Percentiles rank a stretch among this genome's conserved stretches.
phyloP scores from a whole-genome alignment of 2,329 filamentous ascomycete species.

The Anthostomella pinea region DNA sequence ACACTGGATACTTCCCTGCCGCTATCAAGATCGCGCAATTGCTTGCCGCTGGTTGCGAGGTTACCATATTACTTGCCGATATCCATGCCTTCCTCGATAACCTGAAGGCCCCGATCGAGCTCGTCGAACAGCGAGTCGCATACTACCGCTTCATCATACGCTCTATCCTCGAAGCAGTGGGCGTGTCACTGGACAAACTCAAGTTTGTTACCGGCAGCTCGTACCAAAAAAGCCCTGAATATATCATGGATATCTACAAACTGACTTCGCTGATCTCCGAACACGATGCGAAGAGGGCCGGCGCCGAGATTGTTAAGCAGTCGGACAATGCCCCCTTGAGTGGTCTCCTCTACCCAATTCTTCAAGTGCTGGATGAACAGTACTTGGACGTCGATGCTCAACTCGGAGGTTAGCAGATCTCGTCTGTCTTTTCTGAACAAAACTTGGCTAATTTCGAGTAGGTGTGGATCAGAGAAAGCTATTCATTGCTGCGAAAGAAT shows the following conservation, averaged over 20 bases:
- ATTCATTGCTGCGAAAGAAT: conserved; percentile 81
- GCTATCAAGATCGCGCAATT: conserved; percentile 89
- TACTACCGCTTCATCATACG: conserved; percentile 82
- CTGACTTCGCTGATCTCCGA: conserved; percentile 68
- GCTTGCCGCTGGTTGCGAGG: conserved; percentile 77
- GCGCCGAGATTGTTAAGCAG: conserved; percentile 94
- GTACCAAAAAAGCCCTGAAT: conserved; percentile 72
- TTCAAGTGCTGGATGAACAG: conserved; percentile 90
- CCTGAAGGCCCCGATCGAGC: conserved; percentile 82
- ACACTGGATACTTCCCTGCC: conserved; percentile 86
- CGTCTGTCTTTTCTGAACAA: too few relatives aligned
- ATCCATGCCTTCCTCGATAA: conserved; percentile 78
- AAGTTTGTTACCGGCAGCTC: conserved; percentile 80
- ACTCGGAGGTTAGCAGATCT: conserved; percentile 72
- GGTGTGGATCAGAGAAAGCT: conserved; percentile 82
- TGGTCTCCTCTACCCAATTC: conserved; percentile 77
- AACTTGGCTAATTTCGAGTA: conserved; percentile 16
- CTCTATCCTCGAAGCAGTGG: conserved; percentile 70
- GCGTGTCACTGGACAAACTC: conserved; percentile 74
- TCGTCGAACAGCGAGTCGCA: conserved; percentile 75
- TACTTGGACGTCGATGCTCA: conserved; percentile 85
- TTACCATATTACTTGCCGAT: conserved; percentile 74
- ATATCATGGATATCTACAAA: conserved; percentile 87
- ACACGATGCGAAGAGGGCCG: conserved; percentile 72
- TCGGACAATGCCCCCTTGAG: conserved; percentile 70